Conservation (phyloP, 495 filamentous ascomycete species). For the Daldinia bambusicola region DNA sequence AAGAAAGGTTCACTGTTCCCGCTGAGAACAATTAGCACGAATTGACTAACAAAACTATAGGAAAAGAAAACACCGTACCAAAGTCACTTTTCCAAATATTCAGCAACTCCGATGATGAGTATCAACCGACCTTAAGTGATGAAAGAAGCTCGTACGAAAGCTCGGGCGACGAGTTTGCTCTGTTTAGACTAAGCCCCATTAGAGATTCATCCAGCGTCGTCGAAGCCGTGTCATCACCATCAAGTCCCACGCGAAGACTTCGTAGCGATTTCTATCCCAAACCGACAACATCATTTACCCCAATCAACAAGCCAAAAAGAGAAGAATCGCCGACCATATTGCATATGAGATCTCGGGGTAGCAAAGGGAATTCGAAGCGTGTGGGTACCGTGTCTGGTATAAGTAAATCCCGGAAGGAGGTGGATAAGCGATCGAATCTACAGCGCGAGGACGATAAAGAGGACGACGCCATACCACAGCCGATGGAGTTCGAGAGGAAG, state of each 20-base stretch:
- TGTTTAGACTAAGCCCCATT: neutral
- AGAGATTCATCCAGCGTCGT: neutral
- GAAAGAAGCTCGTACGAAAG: slow-evolving; percentile 8
- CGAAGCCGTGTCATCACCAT: neutral
- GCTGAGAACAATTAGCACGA: neutral
- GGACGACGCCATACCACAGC: neutral
- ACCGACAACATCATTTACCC: slow-evolving; percentile 7
- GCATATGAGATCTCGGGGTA: neutral
- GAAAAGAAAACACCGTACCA: neutral
- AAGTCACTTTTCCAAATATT: slow-evolving; percentile 6
- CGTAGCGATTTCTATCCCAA: slow-evolving; percentile 7
- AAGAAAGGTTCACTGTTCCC: slow-evolving; percentile 14
- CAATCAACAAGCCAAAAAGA: slow-evolving; percentile 10
- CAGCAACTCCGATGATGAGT: slow-evolving; percentile 24
- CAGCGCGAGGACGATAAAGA: neutral
- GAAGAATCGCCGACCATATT: neutral
- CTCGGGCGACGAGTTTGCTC: neutral
- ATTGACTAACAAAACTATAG: slow-evolving; percentile 5
- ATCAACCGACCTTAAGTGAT: slow-evolving; percentile 8
- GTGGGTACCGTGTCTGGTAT: slow-evolving; percentile 7
- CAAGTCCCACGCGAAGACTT: slow-evolving; percentile 6
- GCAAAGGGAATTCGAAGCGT: slow-evolving; percentile 7
- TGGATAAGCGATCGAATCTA: neutral
- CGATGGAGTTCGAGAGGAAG: neutral
- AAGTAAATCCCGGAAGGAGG: neutral